These are phyloP conservation scores for Fusarium circinatum DNA, from an alignment of 2,329 filamentous ascomycete genomes.

Conservation along the genomic window DNA sequence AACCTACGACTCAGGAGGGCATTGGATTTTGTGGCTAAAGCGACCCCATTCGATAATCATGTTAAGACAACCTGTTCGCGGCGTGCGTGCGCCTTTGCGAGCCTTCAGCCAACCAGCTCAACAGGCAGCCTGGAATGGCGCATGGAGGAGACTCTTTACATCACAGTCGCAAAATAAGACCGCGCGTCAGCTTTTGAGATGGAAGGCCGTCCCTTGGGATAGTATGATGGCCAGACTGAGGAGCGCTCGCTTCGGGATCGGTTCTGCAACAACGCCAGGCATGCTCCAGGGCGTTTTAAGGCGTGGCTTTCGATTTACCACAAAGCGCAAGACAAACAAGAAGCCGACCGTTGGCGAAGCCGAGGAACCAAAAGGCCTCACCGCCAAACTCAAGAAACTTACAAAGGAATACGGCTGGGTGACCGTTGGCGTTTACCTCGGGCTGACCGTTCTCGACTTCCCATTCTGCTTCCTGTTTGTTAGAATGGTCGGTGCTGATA, in stretches of 20 bases:
- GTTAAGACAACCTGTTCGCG: conserved; percentile 43
- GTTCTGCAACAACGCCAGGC: conserved; percentile 30
- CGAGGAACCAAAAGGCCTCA: conserved; percentile 61
- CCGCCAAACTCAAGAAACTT: conserved; percentile 81
- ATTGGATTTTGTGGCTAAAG: not conserved
- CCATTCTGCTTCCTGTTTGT: conserved; percentile 95
- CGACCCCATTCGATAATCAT: conserved; percentile 22
- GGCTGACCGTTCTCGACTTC: conserved; percentile 86
- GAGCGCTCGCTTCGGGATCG: conserved; percentile 18
- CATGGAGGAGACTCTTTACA: conserved; percentile 44
- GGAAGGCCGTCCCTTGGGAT: conserved; percentile 32
- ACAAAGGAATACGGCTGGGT: conserved; percentile 95
- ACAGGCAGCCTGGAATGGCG: conserved; percentile 41
- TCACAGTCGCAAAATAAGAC: conserved; percentile 38
- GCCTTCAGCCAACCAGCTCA: conserved; percentile 32
- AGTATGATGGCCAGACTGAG: conserved; percentile 34
- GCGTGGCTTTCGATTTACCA: conserved; percentile 51
- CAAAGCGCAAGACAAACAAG: conserved; percentile 46
- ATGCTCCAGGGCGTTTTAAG: conserved; percentile 39
- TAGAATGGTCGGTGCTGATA: conserved; percentile 82
- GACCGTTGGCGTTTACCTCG: conserved; percentile 89
- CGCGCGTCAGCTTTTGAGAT: conserved; percentile 36
- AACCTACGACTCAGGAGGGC: not conserved
- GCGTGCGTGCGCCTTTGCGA: conserved; percentile 35
- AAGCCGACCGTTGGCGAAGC: conserved; percentile 35